These are phyloP conservation scores for Ophiocordyceps camponoti-rufipedis DNA, from an alignment of 2,329 filamentous ascomycete species.

Conservation along the genomic window DNA sequence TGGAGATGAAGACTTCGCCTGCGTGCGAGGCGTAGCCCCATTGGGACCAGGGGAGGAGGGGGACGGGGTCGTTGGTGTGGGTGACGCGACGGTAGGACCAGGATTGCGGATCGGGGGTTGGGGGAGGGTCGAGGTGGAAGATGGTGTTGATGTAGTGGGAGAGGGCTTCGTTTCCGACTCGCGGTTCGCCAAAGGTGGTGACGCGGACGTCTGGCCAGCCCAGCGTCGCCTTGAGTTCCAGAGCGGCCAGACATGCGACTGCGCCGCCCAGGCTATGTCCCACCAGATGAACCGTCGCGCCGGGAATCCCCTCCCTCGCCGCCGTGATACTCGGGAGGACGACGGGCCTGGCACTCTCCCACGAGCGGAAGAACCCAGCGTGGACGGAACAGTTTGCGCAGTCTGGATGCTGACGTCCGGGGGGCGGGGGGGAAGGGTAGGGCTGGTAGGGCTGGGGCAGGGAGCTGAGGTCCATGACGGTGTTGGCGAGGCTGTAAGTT, in stretches of 20 bases:
- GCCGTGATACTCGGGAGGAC: conserved; percentile 50
- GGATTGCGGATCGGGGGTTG: conserved; percentile 1
- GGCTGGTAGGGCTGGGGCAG: conserved; percentile 81
- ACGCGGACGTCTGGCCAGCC: conserved; percentile 58
- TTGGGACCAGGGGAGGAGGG: conserved; percentile 66
- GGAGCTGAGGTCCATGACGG: conserved; percentile 76
- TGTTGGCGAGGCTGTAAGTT: conserved; percentile 86
- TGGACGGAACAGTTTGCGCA: conserved; percentile 88
- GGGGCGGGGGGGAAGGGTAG: conserved; percentile 51
- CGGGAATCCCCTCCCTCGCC: conserved; percentile 42
- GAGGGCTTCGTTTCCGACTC: conserved; percentile 39
- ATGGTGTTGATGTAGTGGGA: conserved; percentile 34
- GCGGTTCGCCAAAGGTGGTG: conserved; percentile 87
- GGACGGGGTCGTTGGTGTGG: conserved; percentile 74
- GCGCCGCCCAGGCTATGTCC: conserved; percentile 89
- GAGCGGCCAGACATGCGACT: conserved; percentile 68
- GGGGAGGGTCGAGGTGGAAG: conserved; percentile 23
- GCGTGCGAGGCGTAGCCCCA: conserved; percentile 79
- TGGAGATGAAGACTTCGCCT: conserved; percentile 75
- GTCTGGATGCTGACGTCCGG: conserved; percentile 21
- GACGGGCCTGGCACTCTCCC: conserved; percentile 52
- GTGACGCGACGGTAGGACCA: conserved; percentile 58
- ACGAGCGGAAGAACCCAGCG: conserved; percentile 72
- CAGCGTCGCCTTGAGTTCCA: conserved; percentile 57
- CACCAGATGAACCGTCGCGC: conserved; percentile 59